phyloP scores from a whole-genome alignment of 768 basidiomycete species.

The Daedalea quercina region DNA sequence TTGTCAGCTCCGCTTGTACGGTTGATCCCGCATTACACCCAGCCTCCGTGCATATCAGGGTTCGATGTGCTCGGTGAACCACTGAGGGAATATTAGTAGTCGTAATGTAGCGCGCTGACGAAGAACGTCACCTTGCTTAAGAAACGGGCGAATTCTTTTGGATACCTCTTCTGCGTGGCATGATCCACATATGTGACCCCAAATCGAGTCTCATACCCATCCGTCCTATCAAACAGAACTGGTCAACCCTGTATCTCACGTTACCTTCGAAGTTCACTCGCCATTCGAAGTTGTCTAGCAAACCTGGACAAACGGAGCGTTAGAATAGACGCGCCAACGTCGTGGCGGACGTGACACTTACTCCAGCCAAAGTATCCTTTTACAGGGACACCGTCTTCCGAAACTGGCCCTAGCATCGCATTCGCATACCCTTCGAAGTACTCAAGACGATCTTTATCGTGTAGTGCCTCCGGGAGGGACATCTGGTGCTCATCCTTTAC shows the following conservation, averaged over 20 bases:
- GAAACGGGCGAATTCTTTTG: conserved; percentile 22
- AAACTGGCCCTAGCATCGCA: conserved; percentile 31
- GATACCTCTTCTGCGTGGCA: conserved; percentile 21
- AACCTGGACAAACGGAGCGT: conserved; percentile 18
- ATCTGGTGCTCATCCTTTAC: conserved; percentile 31
- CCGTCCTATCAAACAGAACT: too few relatives aligned
- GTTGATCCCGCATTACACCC: too few relatives aligned
- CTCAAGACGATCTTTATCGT: conserved; percentile 33
- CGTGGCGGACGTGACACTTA: conserved; percentile 12
- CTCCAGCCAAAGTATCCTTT: conserved; percentile 36
- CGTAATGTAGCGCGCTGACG: too few relatives aligned
- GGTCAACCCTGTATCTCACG: too few relatives aligned
- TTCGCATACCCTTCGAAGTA: conserved; percentile 33
- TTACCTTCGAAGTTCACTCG: too few relatives aligned
- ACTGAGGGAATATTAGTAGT: too few relatives aligned
- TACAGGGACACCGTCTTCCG: conserved; percentile 30
- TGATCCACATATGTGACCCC: conserved; percentile 38
- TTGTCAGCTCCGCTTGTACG: too few relatives aligned
- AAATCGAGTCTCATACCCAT: conserved; percentile 38
- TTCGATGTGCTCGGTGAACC: too few relatives aligned
- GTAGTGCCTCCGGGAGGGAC: conserved; percentile 26
- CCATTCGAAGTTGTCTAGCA: conserved; percentile 43
- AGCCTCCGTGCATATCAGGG: too few relatives aligned
- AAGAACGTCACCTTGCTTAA: conserved; percentile 15
- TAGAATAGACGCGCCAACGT: neutral